Evolutionary conservation across 164 flowering plant genomes (phyloP).

Genomic region (Nelumbo lutea): DNA sequence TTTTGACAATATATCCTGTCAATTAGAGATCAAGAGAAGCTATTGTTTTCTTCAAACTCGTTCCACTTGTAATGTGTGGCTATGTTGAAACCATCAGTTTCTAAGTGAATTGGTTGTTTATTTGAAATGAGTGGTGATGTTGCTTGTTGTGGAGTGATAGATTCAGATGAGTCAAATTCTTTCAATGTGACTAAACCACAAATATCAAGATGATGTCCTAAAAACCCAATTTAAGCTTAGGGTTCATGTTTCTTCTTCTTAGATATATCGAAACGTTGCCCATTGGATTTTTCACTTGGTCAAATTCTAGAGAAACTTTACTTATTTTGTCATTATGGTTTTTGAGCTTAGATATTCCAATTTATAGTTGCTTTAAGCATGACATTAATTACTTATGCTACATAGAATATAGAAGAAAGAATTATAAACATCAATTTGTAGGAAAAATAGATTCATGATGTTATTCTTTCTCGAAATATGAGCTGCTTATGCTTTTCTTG

Average conservation of each 20-base stretch:
- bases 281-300: too few species aligned
- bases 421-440: not conserved
- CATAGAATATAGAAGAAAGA: too few species aligned
- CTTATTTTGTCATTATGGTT: not conserved
- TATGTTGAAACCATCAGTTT: not conserved
- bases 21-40: too few species aligned
- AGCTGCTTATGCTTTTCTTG: not conserved
- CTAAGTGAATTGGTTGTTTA: not conserved
- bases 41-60: too few species aligned
- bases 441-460: not conserved
- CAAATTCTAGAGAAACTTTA: not conserved
- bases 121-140: not conserved
- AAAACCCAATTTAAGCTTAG: slow-evolving; percentile 58
- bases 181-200: slow-evolving; percentile 49
- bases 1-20: too few species aligned
- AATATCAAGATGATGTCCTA: slow-evolving; percentile 52
- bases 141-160: slow-evolving; percentile 6
- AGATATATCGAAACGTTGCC: too few species aligned
- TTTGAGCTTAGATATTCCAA: too few species aligned
- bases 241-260: slow-evolving; percentile 24
- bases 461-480: not conserved
- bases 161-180: slow-evolving; percentile 28
- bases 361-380: too few species aligned
- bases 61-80: too few species aligned
- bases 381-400: too few species aligned